Base-by-base conservation (phyloP, 2,329 filamentous ascomycete species). In the Fusarium goolgardi region DNA sequence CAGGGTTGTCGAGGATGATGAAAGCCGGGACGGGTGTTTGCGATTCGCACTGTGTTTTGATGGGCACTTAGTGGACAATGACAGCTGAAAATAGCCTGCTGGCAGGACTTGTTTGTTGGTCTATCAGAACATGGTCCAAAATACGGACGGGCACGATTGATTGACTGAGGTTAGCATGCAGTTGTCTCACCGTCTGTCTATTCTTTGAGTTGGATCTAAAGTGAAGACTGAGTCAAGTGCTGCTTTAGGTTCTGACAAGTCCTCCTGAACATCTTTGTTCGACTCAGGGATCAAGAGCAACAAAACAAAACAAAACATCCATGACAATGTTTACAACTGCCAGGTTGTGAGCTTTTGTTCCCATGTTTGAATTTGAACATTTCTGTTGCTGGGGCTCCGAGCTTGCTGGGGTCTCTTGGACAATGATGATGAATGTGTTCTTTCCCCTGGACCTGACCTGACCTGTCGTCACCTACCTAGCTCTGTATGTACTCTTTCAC, bases 21-120 rank as follows among this genome's bases (percentile, higher is more conserved):
- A 11, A 39, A 27, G 23, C 34, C 32, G 21, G n/a, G 21, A 45
- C 44, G 35, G 55, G 55, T 39, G 57, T 51, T 52, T 47, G 6
- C 9, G 39, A 60, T 25, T 47, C 56, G 54, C 65, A 73, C 71
- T 70, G 71, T 73, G 63, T 69, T 70, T 73, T 67, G 63, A 63
- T 44, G 41, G 39, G 32, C 37, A 41, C 13, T 39, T 46, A 41
- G 50, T 35, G 29, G 46, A 43, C 57, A 57, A 67, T 59, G 55
- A 16, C 46, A 67, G 67, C 55, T 65, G 63, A 57, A 51, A 39
- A 37, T 62, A 43, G 23, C 31, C 23, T 44, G 37, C 37, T 44
- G 13, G 21, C 29, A 53, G 23, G 59, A 39, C 55, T 64, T 49
- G 43, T 29, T 44, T 44, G 39, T 35, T 29, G 32, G 39, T 50